phyloP scores from a whole-genome alignment of 1,284 basidiomycete genomes.

The Leccinum fuscescens region DNA sequence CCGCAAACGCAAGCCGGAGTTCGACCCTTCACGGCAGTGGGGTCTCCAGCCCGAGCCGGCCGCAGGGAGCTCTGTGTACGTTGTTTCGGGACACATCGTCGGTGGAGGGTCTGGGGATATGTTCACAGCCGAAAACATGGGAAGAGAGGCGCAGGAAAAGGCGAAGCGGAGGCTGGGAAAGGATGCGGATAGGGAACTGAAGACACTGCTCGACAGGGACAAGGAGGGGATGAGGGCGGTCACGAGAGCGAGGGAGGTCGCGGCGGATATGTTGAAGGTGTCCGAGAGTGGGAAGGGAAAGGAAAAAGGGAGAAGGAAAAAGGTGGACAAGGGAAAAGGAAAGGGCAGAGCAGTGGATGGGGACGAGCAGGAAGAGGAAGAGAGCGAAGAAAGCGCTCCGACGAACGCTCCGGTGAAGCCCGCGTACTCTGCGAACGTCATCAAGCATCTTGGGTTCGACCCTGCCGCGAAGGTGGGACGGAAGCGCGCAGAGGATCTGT shows the following conservation, averaged over 20 bases:
- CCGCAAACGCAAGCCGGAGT: slow-evolving; percentile 52
- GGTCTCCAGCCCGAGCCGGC: slow-evolving; percentile 59
- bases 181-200: slow-evolving; percentile 60
- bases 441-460: slow-evolving; percentile 73
- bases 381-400: slow-evolving; percentile 23
- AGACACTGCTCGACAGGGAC: slow-evolving; percentile 58
- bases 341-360: slow-evolving; percentile 3
- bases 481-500: slow-evolving; percentile 38
- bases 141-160: slow-evolving; percentile 71
- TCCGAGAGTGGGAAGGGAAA: slow-evolving; percentile 15
- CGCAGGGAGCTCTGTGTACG: slow-evolving; percentile 63
- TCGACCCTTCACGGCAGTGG: slow-evolving; percentile 68
- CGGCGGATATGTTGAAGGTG: slow-evolving; percentile 24
- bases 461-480: slow-evolving; percentile 56
- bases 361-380: slow-evolving; percentile 5
- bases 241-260: slow-evolving; percentile 52
- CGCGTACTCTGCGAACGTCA: slow-evolving; percentile 60
- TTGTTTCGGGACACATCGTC: slow-evolving; percentile 75
- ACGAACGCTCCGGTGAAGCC: slow-evolving; percentile 33
- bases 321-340: slow-evolving; percentile 16
- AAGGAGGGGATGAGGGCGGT: slow-evolving; percentile 62
- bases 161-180: slow-evolving; percentile 60
- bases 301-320: slow-evolving; percentile 26
- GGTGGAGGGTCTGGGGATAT: slow-evolving; percentile 45
- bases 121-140: slow-evolving; percentile 62